These are phyloP conservation scores for Debaryomyces singareniensis DNA, from an alignment of 1,139 yeast genomes.

Conservation along the genomic window DNA sequence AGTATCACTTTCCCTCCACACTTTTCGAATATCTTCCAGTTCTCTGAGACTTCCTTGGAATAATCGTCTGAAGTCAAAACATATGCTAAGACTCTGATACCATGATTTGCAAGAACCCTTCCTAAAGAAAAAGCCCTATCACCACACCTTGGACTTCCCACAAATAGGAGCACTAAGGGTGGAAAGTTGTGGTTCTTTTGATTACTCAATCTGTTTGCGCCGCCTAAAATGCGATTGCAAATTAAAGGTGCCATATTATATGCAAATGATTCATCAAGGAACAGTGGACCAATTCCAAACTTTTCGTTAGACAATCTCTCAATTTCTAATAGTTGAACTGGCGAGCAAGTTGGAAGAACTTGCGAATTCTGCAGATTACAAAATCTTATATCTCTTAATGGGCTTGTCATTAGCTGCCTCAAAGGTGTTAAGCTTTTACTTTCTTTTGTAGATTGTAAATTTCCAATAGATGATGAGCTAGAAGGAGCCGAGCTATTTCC, in stretches of 20 bases:
- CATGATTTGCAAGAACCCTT: constrained; percentile 71
- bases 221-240: constrained; percentile 57
- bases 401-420: not conserved
- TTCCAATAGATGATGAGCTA: not conserved
- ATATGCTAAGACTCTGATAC: constrained; percentile 60
- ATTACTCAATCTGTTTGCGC: constrained; percentile 51
- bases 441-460: not conserved
- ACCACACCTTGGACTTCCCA: constrained; percentile 73
- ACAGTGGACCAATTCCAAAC: constrained; percentile 43
- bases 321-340: constrained; percentile 76
- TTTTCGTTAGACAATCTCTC: constrained; percentile 54
- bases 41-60: constrained; percentile 27
- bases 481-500: constrained; percentile 14
- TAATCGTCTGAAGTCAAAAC: constrained; percentile 31
- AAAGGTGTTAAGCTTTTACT: not conserved
- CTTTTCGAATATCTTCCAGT: constrained; percentile 50
- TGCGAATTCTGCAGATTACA: constrained; percentile 16
- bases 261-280: constrained; percentile 67
- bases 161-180: constrained; percentile 66
- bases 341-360: constrained; percentile 59
- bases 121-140: constrained; percentile 74
- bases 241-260: constrained; percentile 58
- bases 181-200: constrained; percentile 65
- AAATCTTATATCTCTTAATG: constrained; percentile 12
- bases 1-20: constrained; percentile 37